Percentiles rank a stretch among this genome's conserved stretches.
These are phyloP conservation scores for Penicillium expansum DNA, from an alignment of 2,329 filamentous ascomycete species.

Conservation along the genomic window DNA sequence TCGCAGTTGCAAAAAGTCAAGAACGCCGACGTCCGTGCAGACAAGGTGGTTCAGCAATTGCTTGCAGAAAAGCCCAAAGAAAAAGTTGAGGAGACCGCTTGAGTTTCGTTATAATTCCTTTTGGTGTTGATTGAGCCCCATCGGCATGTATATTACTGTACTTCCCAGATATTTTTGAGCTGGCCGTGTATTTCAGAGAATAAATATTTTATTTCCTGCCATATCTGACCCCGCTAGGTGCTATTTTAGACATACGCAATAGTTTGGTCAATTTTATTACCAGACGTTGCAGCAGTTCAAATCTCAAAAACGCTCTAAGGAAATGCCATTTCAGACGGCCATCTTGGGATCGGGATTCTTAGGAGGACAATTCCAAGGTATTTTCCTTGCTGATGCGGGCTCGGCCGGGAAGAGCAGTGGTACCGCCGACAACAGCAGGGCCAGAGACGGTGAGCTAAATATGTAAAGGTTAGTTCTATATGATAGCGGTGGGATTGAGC, in stretches of 20 bases:
- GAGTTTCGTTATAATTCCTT: not conserved
- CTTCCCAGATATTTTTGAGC: conserved; percentile 17
- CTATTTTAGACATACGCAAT: not conserved
- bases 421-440: conserved; percentile 68
- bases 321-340: not conserved
- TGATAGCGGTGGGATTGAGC: not conserved
- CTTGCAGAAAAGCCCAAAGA: not conserved
- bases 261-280: not conserved
- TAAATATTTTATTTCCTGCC: conserved; percentile 9
- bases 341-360: not conserved
- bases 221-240: not conserved
- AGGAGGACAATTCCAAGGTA: conserved; percentile 58
- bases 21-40: conserved; percentile 1
- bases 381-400: conserved; percentile 69
- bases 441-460: conserved; percentile 68
- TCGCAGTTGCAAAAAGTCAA: conserved; percentile 46
- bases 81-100: conserved; percentile 3
- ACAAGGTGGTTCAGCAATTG: conserved; percentile 27
- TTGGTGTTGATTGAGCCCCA: conserved; percentile 7
- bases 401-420: conserved; percentile 61
- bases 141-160: conserved; percentile 23
- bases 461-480: conserved; percentile 3
- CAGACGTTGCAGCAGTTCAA: not conserved
- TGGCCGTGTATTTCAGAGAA: conserved; percentile 21
- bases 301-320: not conserved